A percentile compares a stretch with the other conserved stretches of the same genome.
phyloP scores from a whole-genome alignment of 2,329 filamentous ascomycete species.

The Akanthomyces lecanii region DNA sequence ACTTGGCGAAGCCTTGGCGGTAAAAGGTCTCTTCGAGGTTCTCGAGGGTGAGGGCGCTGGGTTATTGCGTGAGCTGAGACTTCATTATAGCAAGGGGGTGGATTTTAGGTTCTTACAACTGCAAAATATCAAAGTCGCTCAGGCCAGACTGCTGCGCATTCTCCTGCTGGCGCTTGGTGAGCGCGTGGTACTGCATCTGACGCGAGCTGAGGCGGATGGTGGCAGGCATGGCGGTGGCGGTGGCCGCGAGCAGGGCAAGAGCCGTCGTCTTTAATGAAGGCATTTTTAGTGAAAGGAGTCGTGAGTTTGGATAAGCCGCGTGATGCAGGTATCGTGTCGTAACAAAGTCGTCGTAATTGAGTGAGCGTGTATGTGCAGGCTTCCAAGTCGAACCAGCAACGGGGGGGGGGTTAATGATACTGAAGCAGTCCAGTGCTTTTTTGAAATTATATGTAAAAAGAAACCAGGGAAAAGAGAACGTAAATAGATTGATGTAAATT shows the following conservation, averaged over 20 bases:
- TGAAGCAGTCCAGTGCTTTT: constrained; percentile 14
- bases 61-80: too few relatives aligned
- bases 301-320: not conserved
- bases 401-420: not conserved
- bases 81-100: not conserved
- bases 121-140: constrained; percentile 13
- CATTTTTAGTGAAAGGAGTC: not conserved
- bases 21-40: constrained; percentile 62
- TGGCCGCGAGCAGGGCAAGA: constrained; percentile 7
- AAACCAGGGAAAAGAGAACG: not conserved
- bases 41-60: constrained; percentile 47
- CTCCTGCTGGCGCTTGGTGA: constrained; percentile 11
- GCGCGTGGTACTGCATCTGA: constrained; percentile 8
- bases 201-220: constrained; percentile 10
- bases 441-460: not conserved
- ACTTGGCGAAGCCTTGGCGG: constrained; percentile 53
- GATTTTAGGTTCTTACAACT: not conserved
- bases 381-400: constrained; percentile 11
- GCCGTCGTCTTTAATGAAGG: constrained; percentile 5
- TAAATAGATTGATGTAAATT: not conserved
- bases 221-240: constrained; percentile 9
- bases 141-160: constrained; percentile 1
- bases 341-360: not conserved
- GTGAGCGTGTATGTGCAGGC: not conserved
- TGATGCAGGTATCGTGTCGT: not conserved